A percentile compares a stretch with the other conserved stretches of the same genome.
phyloP scores from a whole-genome alignment of 345 rosid genomes.

The Brassica juncea region DNA sequence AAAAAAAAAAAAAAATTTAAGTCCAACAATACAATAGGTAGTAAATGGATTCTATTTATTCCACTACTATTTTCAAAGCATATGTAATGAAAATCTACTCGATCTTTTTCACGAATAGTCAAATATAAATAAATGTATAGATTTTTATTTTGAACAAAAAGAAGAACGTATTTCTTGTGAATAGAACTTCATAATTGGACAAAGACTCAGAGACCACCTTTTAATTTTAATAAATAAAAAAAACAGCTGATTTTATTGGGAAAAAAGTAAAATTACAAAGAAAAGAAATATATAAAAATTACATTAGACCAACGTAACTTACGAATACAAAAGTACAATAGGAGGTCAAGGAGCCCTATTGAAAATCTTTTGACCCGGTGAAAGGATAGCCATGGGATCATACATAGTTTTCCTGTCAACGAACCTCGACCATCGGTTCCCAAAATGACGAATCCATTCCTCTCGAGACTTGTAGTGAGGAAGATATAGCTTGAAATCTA shows the following conservation, averaged over 20 bases:
- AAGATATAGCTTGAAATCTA: slow-evolving; percentile 84
- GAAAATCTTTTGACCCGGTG: slow-evolving; percentile 93
- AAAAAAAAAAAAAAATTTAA: too few relatives aligned
- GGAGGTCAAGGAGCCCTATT: slow-evolving; percentile 41
- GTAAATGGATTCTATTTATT: too few relatives aligned
- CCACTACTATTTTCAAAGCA: not conserved
- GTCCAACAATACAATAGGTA: too few relatives aligned
- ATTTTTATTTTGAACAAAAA: not conserved
- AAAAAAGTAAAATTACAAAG: slow-evolving; percentile 2
- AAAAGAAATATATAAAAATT: not conserved
- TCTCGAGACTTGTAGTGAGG: slow-evolving; percentile 77
- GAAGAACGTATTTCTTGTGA: not conserved
- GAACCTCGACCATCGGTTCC: slow-evolving; percentile 71
- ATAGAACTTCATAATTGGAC: slow-evolving; percentile 15
- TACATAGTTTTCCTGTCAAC: slow-evolving; percentile 59
- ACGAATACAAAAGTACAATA: not conserved
- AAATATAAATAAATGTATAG: not conserved
- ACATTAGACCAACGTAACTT: not conserved
- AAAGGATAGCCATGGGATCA: slow-evolving; percentile 83
- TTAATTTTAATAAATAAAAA: not conserved
- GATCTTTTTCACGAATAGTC: not conserved
- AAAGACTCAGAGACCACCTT: slow-evolving; percentile 17
- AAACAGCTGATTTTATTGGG: slow-evolving; percentile 4
- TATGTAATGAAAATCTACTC: not conserved
- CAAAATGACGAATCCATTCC: slow-evolving; percentile 88